Evolutionary conservation across 2,329 filamentous ascomycete genomes (phyloP), one percentile per base, ranked within the genome.

Genomic region (Diaporthe capsici): DNA sequence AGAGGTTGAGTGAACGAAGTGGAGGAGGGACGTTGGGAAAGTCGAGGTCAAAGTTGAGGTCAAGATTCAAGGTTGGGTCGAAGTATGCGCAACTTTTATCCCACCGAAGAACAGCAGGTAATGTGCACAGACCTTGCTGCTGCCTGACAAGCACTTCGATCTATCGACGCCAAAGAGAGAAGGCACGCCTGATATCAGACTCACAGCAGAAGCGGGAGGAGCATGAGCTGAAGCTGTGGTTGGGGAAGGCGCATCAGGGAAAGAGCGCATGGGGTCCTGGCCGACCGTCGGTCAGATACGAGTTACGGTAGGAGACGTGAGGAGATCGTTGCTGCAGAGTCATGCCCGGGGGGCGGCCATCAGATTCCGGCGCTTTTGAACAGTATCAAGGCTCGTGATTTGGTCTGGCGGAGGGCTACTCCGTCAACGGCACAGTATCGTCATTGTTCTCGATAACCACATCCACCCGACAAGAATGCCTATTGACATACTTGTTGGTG

Each of bases 401-500:
- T 42, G 6, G 1, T 7, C 22, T 4, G n/a, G 20, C 15, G 15
- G 1, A 12, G 3, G 3, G 7, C 13, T 28, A 70, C 9, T 42
- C 65, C 49, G 65, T 42, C 15, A 70, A n/a, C n/a, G 65, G 65
- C 6, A 70, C 47, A 9, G 65, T 70, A 22, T 70, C 65, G 34
- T 70, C 65, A 17, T 70, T 70, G 17, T 70, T 70, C 34, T 70
- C 65, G 17, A 70, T 53, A 25, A 70, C 65, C 22, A 70, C 34
- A 20, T 70, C 65, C 15, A 70, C 65, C n/a, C 65, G 65, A 9
- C 65, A 70, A 25, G 65, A 70, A 22, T 70, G 65, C 49, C 49
- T 70, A 9, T 70, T 70, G 65, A 70, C 65, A 28, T 55, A 70
- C 25, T 70, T 70, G 34, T 70, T 70, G 3, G 65, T 70, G 10